Evolutionary conservation across 2,329 filamentous ascomycete species (phyloP), one percentile per base, ranked within the genome.

Genomic region (Ophiostoma novo-ulmi): DNA sequence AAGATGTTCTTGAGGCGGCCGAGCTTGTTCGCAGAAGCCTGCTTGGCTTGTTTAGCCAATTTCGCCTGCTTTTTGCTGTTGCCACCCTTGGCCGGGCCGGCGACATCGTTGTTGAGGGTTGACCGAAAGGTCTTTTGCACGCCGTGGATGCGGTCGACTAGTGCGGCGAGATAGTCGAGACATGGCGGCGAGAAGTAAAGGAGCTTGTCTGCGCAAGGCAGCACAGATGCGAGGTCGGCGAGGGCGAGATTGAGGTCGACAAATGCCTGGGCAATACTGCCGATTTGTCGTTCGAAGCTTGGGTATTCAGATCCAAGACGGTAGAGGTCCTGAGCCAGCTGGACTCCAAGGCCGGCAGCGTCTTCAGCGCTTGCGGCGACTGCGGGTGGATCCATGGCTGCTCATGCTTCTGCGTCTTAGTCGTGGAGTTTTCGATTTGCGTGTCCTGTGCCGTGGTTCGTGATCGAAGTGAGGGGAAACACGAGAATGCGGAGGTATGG

Each of bases 221-320:
- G 64, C 26, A 69, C 72, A 2, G 64, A 36, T 3, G 70, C 69
- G 14, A 74, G 71, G 67, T 72, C 71, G 66, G 71, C 61, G 41
- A 74, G 61, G 3, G 70, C 61, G 14, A 73, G 41, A 69, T 74
- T 74, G 70, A 74, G 67, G 69, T 71, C 70, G 67, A 72, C 58
- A 69, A 74, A 74, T 5, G 71, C 71, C 67, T 73, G 73, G 1
- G 71, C 73, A 36, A 74, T 73, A 55, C 70, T 70, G 58, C 71
- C 71, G 35, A 74, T 73, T 66, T 73, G 72, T 20, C 68, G 44
- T 48, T 71, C 72, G n/a, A 72, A 65, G 22, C 14, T 68, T 39
- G 64, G 68, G 52, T 71, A 38, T 44, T 73, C 71, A 36, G 69
- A 66, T 22, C 71, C 72, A 17, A 74, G 71, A 3, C 65, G 71